phyloP scores from a whole-genome alignment of 2,329 filamentous ascomycete species.

The Paraconiothyrium brasiliense region DNA sequence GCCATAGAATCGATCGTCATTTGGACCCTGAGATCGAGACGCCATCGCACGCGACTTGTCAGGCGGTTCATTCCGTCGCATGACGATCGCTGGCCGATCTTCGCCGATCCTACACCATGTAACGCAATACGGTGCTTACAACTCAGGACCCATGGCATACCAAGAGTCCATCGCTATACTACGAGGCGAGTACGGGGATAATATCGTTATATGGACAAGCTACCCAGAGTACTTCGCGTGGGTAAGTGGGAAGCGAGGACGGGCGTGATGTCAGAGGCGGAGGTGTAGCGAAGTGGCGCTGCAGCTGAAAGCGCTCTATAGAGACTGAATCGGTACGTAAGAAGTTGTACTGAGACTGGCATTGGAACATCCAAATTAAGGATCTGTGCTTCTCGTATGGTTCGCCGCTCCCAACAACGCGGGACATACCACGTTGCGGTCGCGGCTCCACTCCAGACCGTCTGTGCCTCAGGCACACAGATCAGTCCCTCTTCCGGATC shows the following conservation, averaged over 20 bases:
- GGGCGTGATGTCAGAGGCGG: slow-evolving; percentile 4
- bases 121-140: neutral
- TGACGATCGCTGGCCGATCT: slow-evolving; percentile 1
- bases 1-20: neutral
- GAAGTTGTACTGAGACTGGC: too few species aligned
- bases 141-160: neutral
- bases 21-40: neutral
- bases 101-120: neutral
- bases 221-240: too few species aligned
- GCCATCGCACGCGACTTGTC: neutral
- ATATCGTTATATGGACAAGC: neutral
- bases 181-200: slow-evolving; percentile 1
- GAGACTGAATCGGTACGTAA: too few species aligned
- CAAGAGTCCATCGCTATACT: neutral
- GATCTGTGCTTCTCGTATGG: too few species aligned
- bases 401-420: too few species aligned
- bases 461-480: neutral
- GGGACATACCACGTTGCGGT: neutral
- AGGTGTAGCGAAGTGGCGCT: neutral
- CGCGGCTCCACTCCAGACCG: neutral
- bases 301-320: neutral
- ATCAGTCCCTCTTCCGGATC: neutral
- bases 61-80: neutral
- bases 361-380: too few species aligned
- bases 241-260: neutral